phyloP scores from a whole-genome alignment of 148 eudicot species.

The Euryodendron excelsum region DNA sequence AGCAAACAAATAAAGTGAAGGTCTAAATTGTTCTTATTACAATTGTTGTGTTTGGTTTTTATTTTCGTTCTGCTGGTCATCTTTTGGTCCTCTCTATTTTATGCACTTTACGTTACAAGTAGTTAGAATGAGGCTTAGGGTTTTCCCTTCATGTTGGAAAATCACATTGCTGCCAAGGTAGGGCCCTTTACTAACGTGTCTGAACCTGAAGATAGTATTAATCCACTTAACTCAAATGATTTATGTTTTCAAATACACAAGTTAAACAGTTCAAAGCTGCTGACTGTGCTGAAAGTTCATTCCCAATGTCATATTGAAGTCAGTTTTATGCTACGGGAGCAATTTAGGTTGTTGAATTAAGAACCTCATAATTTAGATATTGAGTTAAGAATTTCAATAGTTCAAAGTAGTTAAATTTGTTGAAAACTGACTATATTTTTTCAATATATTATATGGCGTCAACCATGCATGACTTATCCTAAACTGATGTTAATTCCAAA shows the following conservation, averaged over 20 bases:
- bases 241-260: background rate
- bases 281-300: background rate
- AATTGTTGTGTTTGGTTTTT: no score
- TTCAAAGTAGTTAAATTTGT: background rate
- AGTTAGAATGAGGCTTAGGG: background rate
- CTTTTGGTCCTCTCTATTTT: no score
- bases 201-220: background rate
- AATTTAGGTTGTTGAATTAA: no score
- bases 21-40: no score
- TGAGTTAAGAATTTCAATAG: background rate
- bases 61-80: no score
- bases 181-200: background rate
- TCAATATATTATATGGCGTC: background rate
- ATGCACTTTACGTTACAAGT: background rate
- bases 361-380: no score
- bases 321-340: background rate
- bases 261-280: background rate
- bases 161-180: background rate
- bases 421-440: no score
- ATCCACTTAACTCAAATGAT: background rate
- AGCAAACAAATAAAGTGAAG: no score
- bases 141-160: no score
- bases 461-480: background rate
- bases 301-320: background rate
- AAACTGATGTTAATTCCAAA: background rate